phyloP scores from a whole-genome alignment of 2,329 filamentous ascomycete species.

The Fusarium acutatum region DNA sequence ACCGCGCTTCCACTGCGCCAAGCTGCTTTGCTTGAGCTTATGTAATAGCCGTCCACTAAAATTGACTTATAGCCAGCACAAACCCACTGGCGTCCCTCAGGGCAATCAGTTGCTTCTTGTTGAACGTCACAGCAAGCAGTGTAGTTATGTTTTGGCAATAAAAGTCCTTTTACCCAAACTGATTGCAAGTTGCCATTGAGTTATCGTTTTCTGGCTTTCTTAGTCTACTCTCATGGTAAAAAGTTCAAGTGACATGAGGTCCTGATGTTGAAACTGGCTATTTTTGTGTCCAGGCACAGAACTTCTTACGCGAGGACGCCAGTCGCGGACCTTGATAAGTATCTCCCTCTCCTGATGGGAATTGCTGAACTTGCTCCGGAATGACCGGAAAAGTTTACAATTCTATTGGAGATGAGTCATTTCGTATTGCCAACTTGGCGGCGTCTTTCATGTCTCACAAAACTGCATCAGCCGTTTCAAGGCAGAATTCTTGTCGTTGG shows the following conservation, averaged over 20 bases:
- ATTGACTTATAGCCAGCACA: accelerated
- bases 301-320: not conserved
- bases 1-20: constrained; percentile 38
- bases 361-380: not conserved
- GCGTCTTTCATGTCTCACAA: not conserved
- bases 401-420: not conserved
- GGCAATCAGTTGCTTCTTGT: too few relatives aligned
- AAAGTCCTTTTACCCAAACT: accelerated
- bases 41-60: accelerated
- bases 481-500: not conserved
- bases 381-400: not conserved
- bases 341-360: not conserved
- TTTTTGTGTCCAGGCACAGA: not conserved
- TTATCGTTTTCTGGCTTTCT: accelerated
- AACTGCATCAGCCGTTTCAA: not conserved
- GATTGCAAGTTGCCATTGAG: accelerated
- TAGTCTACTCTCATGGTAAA: not conserved
- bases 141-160: accelerated
- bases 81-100: accelerated
- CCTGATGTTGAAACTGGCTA: not conserved
- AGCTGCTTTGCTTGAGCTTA: constrained; percentile 32
- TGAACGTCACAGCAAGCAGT: accelerated
- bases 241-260: not conserved
- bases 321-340: not conserved
- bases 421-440: not conserved